phyloP scores from a whole-genome alignment of 805 yeast genomes.

The Spathaspora passalidarum region DNA sequence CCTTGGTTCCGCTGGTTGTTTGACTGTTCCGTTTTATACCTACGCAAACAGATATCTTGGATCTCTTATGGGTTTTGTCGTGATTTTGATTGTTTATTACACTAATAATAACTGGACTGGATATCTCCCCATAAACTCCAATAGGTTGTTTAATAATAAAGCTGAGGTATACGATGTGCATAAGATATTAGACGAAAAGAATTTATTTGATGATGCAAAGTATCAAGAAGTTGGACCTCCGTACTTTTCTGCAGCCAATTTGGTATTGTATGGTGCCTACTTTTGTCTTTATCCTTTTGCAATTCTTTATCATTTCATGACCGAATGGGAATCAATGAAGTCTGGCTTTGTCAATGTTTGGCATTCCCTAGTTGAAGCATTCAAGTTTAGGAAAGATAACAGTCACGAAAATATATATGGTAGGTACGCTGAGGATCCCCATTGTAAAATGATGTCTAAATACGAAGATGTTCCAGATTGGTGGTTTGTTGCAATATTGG shows the following conservation, averaged over 20 bases:
- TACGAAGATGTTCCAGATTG: slow-evolving; percentile 73
- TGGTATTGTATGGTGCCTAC: slow-evolving; percentile 56
- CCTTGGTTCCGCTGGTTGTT: slow-evolving; percentile 34
- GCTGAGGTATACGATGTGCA: slow-evolving; percentile 48
- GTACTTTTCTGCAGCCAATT: slow-evolving; percentile 59
- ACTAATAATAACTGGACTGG: slow-evolving; percentile 50
- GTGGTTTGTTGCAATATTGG: slow-evolving; percentile 54
- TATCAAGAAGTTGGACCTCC: slow-evolving; percentile 63
- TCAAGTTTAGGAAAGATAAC: slow-evolving; percentile 13
- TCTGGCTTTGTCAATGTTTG: slow-evolving; percentile 35
- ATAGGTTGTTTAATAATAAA: slow-evolving; percentile 48
- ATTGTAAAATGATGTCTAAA: slow-evolving; percentile 52
- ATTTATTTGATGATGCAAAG: slow-evolving; percentile 42
- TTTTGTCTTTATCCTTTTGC: slow-evolving; percentile 57
- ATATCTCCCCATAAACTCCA: slow-evolving; percentile 52
- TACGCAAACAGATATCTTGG: slow-evolving; percentile 41
- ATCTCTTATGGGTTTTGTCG: slow-evolving; percentile 28
- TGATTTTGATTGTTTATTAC: slow-evolving; percentile 36
- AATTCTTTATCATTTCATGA: slow-evolving; percentile 44
- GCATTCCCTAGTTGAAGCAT: slow-evolving; percentile 25
- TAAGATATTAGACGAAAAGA: slow-evolving; percentile 41
- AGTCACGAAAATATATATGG: slow-evolving; percentile 18
- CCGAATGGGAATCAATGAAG: slow-evolving; percentile 44
- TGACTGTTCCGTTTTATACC: slow-evolving; percentile 42
- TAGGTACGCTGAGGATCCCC: slow-evolving; percentile 44